Percentiles rank a stretch among this genome's conserved stretches.
phyloP scores from a whole-genome alignment of 345 rosid species.

The Theobroma cacao region DNA sequence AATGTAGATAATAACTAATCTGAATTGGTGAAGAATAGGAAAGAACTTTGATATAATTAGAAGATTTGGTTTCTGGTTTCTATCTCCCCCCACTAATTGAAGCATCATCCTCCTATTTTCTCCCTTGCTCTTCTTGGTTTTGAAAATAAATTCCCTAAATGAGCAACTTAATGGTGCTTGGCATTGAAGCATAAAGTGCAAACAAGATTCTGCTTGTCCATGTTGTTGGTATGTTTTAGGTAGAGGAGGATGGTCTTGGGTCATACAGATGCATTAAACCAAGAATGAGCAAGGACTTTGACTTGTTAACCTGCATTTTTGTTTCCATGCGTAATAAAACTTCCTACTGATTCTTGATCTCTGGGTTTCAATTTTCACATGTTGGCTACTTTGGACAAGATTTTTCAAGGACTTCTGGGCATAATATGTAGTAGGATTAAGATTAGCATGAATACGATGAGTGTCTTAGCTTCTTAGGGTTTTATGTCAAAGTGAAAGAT shows the following conservation, averaged over 20 bases:
- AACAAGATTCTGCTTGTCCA: neutral
- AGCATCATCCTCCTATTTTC: neutral
- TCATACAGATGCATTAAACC: neutral
- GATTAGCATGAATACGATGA: neutral
- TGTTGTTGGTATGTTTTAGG: neutral
- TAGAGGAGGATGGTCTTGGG: neutral
- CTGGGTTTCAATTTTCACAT: neutral
- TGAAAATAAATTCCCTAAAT: neutral
- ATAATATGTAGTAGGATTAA: neutral
- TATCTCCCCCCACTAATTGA: neutral
- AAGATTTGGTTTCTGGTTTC: neutral
- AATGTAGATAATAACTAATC: neutral
- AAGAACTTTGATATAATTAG: neutral
- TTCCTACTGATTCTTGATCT: neutral
- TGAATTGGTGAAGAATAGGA: neutral
- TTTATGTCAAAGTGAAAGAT: neutral
- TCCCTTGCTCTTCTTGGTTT: conserved; percentile 1
- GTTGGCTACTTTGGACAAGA: neutral
- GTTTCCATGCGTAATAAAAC: neutral
- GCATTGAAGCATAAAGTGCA: neutral
- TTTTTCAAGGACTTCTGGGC: neutral
- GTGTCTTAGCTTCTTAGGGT: neutral
- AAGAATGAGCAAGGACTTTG: neutral
- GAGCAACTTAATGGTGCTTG: neutral
- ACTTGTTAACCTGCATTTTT: neutral